A percentile compares a stretch with the other conserved stretches of the same genome.
phyloP scores from a whole-genome alignment of 306 rosid species.

The Prinsepia uniflora region DNA sequence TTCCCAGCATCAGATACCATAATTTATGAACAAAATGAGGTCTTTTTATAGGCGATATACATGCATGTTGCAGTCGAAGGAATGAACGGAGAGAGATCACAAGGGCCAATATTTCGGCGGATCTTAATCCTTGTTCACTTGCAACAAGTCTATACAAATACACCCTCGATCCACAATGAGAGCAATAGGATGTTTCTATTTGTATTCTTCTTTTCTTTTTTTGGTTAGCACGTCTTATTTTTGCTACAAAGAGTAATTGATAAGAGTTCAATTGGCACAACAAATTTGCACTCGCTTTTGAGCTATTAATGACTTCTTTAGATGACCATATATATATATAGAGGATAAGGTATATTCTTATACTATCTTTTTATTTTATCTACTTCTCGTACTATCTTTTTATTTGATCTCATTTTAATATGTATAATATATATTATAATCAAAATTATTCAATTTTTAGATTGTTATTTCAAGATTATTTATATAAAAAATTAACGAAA shows the following conservation, averaged over 20 bases:
- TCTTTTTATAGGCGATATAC: not conserved
- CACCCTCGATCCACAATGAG: not conserved
- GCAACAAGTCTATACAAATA: not conserved
- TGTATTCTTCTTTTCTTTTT: not conserved
- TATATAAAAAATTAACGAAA: too few species aligned
- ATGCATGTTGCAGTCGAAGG: conserved; percentile 3
- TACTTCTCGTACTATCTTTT: too few species aligned
- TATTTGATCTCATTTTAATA: too few species aligned
- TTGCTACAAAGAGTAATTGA: not conserved
- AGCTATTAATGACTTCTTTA: too few species aligned
- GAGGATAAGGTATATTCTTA: too few species aligned
- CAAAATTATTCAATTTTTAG: too few species aligned
- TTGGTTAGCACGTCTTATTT: not conserved
- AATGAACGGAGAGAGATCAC: conserved; percentile 11
- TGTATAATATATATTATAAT: too few species aligned
- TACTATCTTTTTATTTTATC: too few species aligned
- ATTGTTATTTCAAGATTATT: too few species aligned
- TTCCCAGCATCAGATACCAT: not conserved
- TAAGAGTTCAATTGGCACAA: too few species aligned
- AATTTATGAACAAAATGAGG: conserved; percentile 21
- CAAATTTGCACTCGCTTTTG: too few species aligned
- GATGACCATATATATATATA: too few species aligned
- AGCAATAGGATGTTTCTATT: conserved; percentile 2
- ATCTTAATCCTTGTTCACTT: conserved; percentile 3
- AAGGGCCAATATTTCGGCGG: conserved; percentile 15